Evolutionary conservation across 495 filamentous ascomycete genomes (phyloP).

Genomic region (Echria macrotheca): DNA sequence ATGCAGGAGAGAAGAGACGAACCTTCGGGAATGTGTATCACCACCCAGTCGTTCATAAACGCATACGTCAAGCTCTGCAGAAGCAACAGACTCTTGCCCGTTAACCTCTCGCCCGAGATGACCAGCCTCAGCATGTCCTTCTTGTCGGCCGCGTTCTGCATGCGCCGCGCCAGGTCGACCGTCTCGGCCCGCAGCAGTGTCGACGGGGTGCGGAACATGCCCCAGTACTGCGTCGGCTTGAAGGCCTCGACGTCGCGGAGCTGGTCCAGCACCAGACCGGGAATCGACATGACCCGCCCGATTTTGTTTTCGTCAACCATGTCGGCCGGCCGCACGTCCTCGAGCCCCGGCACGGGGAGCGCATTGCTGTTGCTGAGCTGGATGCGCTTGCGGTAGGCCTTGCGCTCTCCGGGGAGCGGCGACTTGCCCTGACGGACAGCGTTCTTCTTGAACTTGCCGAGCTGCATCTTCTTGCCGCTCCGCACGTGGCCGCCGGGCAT

Average conservation of each 20-base stretch:
- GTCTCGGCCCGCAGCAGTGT: conserved; percentile 71
- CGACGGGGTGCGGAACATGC: conserved; percentile 73
- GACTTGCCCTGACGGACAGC: conserved; percentile 36
- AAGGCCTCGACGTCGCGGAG: conserved; percentile 81
- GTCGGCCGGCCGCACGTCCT: conserved; percentile 51
- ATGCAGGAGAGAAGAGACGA: conserved; percentile 22
- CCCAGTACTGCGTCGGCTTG: conserved; percentile 86
- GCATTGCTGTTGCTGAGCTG: conserved; percentile 93
- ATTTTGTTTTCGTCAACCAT: conserved; percentile 48
- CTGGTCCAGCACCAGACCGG: conserved; percentile 65
- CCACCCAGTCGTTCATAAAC: conserved; percentile 78
- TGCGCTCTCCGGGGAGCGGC: conserved; percentile 72
- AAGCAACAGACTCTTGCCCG: conserved; percentile 80
- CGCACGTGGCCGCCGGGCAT: background rate
- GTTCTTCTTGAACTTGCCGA: conserved; percentile 51
- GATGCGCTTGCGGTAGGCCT: conserved; percentile 78
- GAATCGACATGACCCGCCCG: conserved; percentile 64
- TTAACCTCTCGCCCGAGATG: conserved; percentile 64
- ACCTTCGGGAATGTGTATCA: conserved; percentile 91
- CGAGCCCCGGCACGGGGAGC: conserved; percentile 61
- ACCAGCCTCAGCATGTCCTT: conserved; percentile 60
- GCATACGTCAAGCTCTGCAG: conserved; percentile 82
- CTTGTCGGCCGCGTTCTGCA: conserved; percentile 49
- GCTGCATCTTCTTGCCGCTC: conserved; percentile 30
- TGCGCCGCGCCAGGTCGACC: conserved; percentile 57